Percentiles rank a stretch among this genome's conserved stretches.
phyloP scores from a whole-genome alignment of 1,284 basidiomycete species.

The Ganoderma leucocontextum region DNA sequence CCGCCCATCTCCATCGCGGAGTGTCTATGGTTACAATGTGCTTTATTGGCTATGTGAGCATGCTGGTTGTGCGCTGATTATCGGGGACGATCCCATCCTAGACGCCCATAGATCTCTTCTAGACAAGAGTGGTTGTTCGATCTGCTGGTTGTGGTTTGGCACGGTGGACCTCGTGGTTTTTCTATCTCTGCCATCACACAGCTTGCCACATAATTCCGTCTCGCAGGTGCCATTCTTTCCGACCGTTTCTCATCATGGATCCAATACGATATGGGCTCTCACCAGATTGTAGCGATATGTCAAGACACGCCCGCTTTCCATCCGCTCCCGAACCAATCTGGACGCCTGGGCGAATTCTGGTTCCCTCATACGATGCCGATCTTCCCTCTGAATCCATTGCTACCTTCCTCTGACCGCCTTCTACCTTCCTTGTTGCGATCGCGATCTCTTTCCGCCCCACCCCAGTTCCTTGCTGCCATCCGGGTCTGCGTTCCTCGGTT shows the following conservation, averaged over 20 bases:
- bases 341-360: neutral
- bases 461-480: neutral
- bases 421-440: neutral
- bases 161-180: neutral
- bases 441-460: neutral
- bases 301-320: neutral
- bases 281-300: slow-evolving; percentile 7
- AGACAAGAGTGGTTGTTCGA: neutral
- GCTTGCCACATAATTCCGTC: neutral
- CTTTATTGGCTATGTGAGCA: neutral
- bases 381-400: slow-evolving; percentile 2
- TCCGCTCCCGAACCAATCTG: neutral
- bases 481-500: neutral
- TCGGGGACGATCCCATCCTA: neutral
- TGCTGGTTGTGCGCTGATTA: slow-evolving; percentile 1
- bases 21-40: neutral
- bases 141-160: slow-evolving; percentile 1
- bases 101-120: neutral
- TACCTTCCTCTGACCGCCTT: neutral
- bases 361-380: neutral
- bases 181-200: slow-evolving; percentile 5
- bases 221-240: neutral
- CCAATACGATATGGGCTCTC: too few species aligned
- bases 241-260: neutral
- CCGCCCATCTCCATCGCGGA: neutral